phyloP scores from a whole-genome alignment of 2,329 filamentous ascomycete genomes.

The Ascochyta viciae-villosae region DNA sequence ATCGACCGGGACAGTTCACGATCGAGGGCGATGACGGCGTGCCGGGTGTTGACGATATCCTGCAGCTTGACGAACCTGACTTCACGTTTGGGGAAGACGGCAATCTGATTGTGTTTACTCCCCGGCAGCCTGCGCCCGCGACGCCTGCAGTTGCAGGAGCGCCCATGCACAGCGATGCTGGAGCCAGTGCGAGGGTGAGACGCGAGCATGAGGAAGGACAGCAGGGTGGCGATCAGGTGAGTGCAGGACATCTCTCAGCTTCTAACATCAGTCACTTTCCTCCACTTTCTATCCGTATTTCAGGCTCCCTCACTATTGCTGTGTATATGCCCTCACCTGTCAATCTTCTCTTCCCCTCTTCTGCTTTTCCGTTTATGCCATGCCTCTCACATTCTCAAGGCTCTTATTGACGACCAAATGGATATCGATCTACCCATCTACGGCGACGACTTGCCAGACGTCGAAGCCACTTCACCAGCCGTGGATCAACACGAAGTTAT shows the following conservation, averaged over 20 bases:
- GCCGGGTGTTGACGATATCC: constrained; percentile 50
- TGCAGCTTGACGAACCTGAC: constrained; percentile 57
- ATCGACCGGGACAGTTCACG: constrained; percentile 48
- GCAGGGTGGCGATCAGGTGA: constrained; percentile 46
- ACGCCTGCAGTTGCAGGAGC: constrained; percentile 23
- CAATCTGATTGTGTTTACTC: constrained; percentile 59
- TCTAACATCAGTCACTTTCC: neutral
- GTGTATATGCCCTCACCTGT: constrained; percentile 12
- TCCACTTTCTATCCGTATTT: neutral
- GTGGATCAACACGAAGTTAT: constrained; percentile 26
- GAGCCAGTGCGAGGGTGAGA: constrained; percentile 50
- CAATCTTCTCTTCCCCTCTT: neutral
- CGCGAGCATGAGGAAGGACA: constrained; percentile 53
- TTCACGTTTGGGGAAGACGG: constrained; percentile 70
- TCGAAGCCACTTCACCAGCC: constrained; percentile 33
- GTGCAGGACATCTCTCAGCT: constrained; percentile 22
- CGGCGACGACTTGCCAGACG: constrained; percentile 45
- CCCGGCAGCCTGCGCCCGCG: constrained; percentile 14
- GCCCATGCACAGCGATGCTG: constrained; percentile 39
- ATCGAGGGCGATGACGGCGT: constrained; percentile 51
- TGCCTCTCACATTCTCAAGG: constrained; percentile 28
- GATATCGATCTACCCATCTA: constrained; percentile 43
- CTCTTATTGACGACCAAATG: constrained; percentile 29
- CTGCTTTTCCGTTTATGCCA: neutral
- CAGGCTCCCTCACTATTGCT: constrained; percentile 4